Evolutionary conservation across 2,329 filamentous ascomycete species (phyloP), one percentile per base, ranked within the genome.

Genomic region (Fusarium goolgardi): DNA sequence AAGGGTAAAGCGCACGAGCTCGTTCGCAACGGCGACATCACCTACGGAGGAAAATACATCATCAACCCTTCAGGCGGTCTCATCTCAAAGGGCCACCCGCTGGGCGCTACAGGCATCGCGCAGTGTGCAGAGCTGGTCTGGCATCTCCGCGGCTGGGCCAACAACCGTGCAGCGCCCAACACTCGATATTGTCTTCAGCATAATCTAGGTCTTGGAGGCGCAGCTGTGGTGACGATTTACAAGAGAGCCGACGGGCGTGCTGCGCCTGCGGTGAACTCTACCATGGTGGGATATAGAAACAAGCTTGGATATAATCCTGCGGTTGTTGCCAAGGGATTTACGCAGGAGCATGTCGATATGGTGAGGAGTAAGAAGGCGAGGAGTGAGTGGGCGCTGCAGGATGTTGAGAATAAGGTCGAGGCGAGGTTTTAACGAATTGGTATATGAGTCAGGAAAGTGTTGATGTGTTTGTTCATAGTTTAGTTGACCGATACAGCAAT

Each of bases 111-210:
- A 1, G 95, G 96, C n/a, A 86, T 98, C 53, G 96, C 95, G 15
- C 95, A 98, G 81, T 97, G 94, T 77, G 93, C 95, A 7, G 95
- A 98, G 82, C 84, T 98, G 15, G 92, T 96, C 29, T 98, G 95
- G 95, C 95, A 98, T 76, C 84, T 98, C 73, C 88, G 95, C 69
- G 95, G 95, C 15, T 97, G 95, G 95, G 95, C 95, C 21, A 97
- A 96, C 80, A 97, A 97, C 83, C 86, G 95, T 40, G 82, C 88
- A 18, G 85, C 91, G 2, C 82, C 87, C 21, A 84, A 85, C 59
- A 96, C 94, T 1, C 87, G 82, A 65, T 88, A 88, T 60, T 92
- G 91, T 59, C 82, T 98, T 69, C 94, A 97, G 83, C 96, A 98
- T 78, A 98, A 98, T 76, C 85, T 98, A 2, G 96, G 95, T 1